Conservation (phyloP, 2,329 filamentous ascomycete genomes). For the Colletotrichum musae region DNA sequence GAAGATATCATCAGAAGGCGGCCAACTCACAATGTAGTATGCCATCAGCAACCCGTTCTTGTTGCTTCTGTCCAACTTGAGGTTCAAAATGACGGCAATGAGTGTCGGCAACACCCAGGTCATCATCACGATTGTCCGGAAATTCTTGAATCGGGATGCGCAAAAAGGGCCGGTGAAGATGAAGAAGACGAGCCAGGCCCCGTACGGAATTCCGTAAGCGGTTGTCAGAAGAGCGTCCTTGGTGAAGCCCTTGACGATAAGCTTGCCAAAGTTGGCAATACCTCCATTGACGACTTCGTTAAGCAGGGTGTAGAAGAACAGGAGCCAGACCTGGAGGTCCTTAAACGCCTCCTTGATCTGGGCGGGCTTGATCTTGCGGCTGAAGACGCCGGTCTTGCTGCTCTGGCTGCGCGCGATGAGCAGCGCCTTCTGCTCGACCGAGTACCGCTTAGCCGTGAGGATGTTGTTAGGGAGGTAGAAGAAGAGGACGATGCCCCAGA, state of each 20-base stretch:
- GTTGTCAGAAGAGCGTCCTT: constrained; percentile 57
- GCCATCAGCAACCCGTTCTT: constrained; percentile 52
- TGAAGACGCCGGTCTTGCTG: constrained; percentile 56
- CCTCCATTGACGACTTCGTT: constrained; percentile 47
- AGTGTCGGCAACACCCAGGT: constrained; percentile 65
- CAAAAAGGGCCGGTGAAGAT: constrained; percentile 67
- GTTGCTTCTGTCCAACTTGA: constrained; percentile 60
- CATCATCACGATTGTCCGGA: constrained; percentile 66
- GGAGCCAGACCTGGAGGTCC: constrained; percentile 59
- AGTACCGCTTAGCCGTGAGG: constrained; percentile 71
- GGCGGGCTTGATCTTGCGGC: constrained; percentile 55
- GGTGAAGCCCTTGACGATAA: constrained; percentile 52
- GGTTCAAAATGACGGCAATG: constrained; percentile 45
- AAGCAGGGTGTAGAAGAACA: constrained; percentile 51
- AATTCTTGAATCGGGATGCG: constrained; percentile 64
- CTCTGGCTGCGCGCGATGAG: constrained; percentile 65
- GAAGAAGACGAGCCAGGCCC: constrained; percentile 66
- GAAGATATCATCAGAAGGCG: constrained; percentile 63
- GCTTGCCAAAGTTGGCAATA: constrained; percentile 40
- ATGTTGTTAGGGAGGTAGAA: constrained; percentile 61
- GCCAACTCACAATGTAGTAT: constrained; percentile 59
- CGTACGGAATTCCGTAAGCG: constrained; percentile 67
- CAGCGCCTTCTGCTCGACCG: constrained; percentile 66
- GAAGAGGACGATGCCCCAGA: constrained; percentile 38
- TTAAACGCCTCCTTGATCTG: constrained; percentile 58